Base-by-base conservation (phyloP, 225 moss, liverwort and hornwort species). In the Pleurozium schreberi region DNA sequence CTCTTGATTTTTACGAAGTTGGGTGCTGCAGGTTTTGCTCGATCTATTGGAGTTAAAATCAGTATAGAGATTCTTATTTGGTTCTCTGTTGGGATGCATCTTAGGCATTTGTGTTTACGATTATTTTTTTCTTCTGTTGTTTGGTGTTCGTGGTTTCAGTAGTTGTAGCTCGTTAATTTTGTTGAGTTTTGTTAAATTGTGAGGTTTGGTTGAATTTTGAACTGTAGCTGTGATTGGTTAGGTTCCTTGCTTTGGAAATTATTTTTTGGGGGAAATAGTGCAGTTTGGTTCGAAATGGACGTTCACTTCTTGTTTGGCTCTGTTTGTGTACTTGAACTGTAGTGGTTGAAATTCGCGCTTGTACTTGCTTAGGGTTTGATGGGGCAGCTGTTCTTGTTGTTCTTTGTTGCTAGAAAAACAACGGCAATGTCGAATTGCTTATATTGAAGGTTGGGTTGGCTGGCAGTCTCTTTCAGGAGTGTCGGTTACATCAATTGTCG, bases 401-500 rank as follows among this genome's bases (percentile, higher is more conserved):
- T 55, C 14, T 78, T 40, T 87, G 58, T 49, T 92, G 67, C 85
- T 63, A 82, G 91, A 47, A 63, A 7, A 64, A 8, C 50, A 20
- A 84, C 58, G 82, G 50, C 85, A 85, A 91, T 85, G 85, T 50
- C 3, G 16, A 50, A 75, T 50, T 50, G 67, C 81, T 83, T 57
- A 50, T 20, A 62, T 81, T 82, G 55, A 74, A 76, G 58, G 23
- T 50, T 88, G 80, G 70, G 23, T 89, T 85, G 75, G n/a, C 43
- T 91, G 88, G 76, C 96, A 98, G 98, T 93, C 96, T 34, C 91
- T 99, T 88, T 95, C 96, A 69, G 82, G 93, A 80, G 93, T 93
- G 57, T 90, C 95, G 49, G 98, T 99, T 21, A 99, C 98, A 38
- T 97, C 97, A 38, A 96, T 99, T 84, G 92, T 99, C 84, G 98